Evolutionary conservation across 2,329 filamentous ascomycete species (phyloP), one percentile per base, ranked within the genome.

Genomic region (Nigrospora osmanthi): DNA sequence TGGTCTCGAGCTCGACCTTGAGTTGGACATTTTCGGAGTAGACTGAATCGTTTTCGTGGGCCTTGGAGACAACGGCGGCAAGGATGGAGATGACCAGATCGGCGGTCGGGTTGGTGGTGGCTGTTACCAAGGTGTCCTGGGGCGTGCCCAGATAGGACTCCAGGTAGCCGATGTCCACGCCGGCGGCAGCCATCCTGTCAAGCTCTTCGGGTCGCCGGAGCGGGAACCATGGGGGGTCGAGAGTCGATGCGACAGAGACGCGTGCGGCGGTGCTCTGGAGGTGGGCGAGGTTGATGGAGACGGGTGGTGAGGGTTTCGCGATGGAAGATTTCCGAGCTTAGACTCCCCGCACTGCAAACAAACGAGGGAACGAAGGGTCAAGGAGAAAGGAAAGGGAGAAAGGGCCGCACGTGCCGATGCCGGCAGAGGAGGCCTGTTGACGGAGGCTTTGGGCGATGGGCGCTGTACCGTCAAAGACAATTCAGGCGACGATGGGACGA

Each of bases 1-100:
- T 85, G 64, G 89, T 93, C 64, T 98, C 93, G 9, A 97, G 78
- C 70, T 97, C 90, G 38, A 98, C 93, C 57, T 95, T 89, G 38
- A 87, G 72, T 54, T 88, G 84, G 38, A 96, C 76, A 68, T 96
- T 97, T 52, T 95, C 87, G 11, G 91, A 84, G 56, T 85, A 88
- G 35, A 95, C 69, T 35, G 82, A 78, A 60, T 95, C 89, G 56
- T 80, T 84, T 57, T 95, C 89, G 56, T 83, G 86, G 33, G 87
- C 89, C 64, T 93, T 95, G 30, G 72, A 70, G 19, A 83, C 78
- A 43, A 97, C 79, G 23, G 86, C 83, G 50, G 80, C 73, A 35
- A 98, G 76, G 43, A 98, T 73, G 36, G 78, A 72, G 47, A 78
- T 76, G 52, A 96, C 85, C 23, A 95, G 80, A 12, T 94, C 88